Evolutionary conservation across 2,329 filamentous ascomycete genomes (phyloP).

Genomic region (Aspergillus calidoustus): DNA sequence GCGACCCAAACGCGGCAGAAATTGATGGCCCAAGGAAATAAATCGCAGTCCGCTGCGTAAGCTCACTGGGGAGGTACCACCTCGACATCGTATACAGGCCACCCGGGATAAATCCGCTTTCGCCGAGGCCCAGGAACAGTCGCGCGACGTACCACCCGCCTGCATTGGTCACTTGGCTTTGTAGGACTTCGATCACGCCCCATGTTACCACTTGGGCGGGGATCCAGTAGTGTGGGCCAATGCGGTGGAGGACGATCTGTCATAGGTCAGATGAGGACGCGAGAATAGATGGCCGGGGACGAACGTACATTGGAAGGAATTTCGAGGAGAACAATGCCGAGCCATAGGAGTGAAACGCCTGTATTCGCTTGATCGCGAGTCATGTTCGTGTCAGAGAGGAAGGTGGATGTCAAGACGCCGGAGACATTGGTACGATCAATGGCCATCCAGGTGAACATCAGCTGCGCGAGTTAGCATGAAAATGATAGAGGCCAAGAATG

Average conservation of each 20-base stretch:
- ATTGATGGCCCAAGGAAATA: not conserved
- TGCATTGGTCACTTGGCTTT: not conserved
- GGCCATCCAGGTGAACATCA: not conserved
- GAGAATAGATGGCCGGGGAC: not conserved
- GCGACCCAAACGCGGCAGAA: not conserved
- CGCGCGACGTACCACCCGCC: not conserved
- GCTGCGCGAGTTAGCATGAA: not conserved
- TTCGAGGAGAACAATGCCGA: not conserved
- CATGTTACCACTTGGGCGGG: not conserved
- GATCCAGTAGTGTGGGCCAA: constrained; percentile 1
- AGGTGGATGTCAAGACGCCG: not conserved
- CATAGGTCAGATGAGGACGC: not conserved
- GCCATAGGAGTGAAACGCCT: not conserved
- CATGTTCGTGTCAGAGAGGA: not conserved
- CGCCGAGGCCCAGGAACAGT: not conserved
- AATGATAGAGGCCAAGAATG: not conserved
- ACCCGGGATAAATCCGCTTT: constrained; percentile 5
- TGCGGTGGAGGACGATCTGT: not conserved
- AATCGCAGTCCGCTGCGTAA: not conserved
- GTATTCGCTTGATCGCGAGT: not conserved
- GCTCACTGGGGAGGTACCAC: not conserved
- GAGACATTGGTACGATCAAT: not conserved
- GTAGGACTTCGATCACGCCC: not conserved
- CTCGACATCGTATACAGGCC: not conserved
- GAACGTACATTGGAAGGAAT: not conserved